Evolutionary conservation across 140 eudicot genomes (phyloP).

Genomic region (Anethum foeniculum): DNA sequence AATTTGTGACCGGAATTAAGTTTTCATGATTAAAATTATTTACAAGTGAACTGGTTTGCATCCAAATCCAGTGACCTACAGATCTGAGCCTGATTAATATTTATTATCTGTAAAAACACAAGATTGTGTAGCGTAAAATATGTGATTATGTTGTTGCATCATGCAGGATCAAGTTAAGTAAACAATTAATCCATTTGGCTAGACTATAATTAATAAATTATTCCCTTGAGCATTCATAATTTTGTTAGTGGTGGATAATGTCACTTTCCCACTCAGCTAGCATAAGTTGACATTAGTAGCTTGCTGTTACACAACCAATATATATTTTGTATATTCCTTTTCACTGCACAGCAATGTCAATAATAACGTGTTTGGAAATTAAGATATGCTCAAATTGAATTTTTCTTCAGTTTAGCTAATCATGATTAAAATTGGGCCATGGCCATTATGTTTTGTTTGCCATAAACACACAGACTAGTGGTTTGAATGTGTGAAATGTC

Average conservation of each 20-base stretch:
- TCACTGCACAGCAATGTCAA: neutral
- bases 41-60: neutral
- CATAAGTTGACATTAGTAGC: conserved; percentile 2
- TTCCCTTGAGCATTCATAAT: neutral
- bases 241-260: neutral
- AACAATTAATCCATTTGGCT: neutral
- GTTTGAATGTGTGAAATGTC: conserved; percentile 10
- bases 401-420: neutral
- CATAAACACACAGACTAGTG: conserved; percentile 19
- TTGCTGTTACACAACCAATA: neutral
- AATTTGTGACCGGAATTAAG: neutral
- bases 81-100: neutral
- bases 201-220: neutral
- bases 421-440: conserved; percentile 31
- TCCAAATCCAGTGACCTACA: neutral
- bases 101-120: neutral
- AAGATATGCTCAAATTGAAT: neutral
- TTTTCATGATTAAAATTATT: neutral
- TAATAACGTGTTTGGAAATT: neutral
- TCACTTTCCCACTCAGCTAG: conserved; percentile 2
- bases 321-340: neutral
- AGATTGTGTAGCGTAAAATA: neutral
- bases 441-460: conserved; percentile 52
- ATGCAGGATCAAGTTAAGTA: neutral
- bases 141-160: conserved; percentile 2